Base-by-base conservation (phyloP, 371 early-diverging fungal species). In the Rhizopus sp. region DNA sequence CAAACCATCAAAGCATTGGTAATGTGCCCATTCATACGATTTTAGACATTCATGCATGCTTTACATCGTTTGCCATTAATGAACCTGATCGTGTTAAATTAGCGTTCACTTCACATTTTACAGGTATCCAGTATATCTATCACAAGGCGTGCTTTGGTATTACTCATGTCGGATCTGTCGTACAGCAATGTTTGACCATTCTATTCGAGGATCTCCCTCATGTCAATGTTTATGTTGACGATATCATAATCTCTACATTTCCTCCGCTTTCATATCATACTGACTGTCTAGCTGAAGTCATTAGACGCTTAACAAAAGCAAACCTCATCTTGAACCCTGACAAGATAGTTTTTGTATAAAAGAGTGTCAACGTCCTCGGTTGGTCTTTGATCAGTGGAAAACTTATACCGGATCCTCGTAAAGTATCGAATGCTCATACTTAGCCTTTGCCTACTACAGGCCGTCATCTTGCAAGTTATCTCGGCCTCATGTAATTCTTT, bases 401-500 rank as follows among this genome's bases (percentile, higher is more conserved):
- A 15, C 23, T 57, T 13, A 12, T 49, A 12, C 57, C 57, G 3
- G 57, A 57, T 40, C 41, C 29, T 50, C 29, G 57, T 10, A 57
- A 49, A 41, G 45, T 40, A 9, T 15, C 15, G 9, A 57, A n/a
- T 9, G 57, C 42, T 2, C 16, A 16, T 2, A 7, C 9, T 15
- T 50, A 45, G 35, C 33, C 9, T 13, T 29, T 32, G 3, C 62
- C 66, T 15, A 30, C 23, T 16, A 55, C 53, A 13, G 55, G 55
- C 7, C 57, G 41, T 23, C 17, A 50, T n/a, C n/a, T 62, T 3
- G 41, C 53, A n/a, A 44, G 52, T 9, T 66, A 55, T 23, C 15
- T 63, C 23, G 66, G 63, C 0, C 50, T 49, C n/a, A 53, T 66
- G 47, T 66, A 64, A 16, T 69, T 40, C 55, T 73, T 68, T 49